Conservation (phyloP, 2,329 filamentous ascomycete genomes). For the Nemania serpens region DNA sequence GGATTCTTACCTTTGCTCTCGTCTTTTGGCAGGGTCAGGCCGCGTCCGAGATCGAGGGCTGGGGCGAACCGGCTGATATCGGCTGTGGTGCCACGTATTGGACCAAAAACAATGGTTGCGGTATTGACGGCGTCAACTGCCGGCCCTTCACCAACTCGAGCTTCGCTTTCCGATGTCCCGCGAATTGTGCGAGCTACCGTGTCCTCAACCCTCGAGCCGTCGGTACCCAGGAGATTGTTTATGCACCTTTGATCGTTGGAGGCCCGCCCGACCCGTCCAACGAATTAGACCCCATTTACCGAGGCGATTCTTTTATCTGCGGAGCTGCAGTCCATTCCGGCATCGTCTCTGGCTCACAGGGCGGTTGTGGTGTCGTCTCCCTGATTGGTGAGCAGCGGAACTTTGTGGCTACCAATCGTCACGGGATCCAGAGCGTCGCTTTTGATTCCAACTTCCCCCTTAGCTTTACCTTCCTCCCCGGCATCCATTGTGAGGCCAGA, state of each 20-base stretch:
- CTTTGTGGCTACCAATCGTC: slow-evolving; percentile 66
- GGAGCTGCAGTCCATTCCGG: slow-evolving; percentile 84
- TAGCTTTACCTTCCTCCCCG: slow-evolving; percentile 75
- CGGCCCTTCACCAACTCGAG: slow-evolving; percentile 73
- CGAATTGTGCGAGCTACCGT: slow-evolving; percentile 68
- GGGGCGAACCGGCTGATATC: slow-evolving; percentile 68
- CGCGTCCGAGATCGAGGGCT: slow-evolving; percentile 66
- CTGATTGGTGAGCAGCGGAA: slow-evolving; percentile 70
- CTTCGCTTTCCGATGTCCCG: slow-evolving; percentile 76
- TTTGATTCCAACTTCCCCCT: slow-evolving; percentile 92
- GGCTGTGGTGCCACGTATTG: slow-evolving; percentile 73
- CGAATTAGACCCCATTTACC: slow-evolving; percentile 65
- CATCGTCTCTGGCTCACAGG: slow-evolving; percentile 69
- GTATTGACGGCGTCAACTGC: slow-evolving; percentile 74
- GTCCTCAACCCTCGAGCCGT: slow-evolving; percentile 76
- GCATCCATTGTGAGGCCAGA: slow-evolving; percentile 68
- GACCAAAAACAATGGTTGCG: slow-evolving; percentile 72
- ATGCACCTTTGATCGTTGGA: slow-evolving; percentile 70
- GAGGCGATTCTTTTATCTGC: slow-evolving; percentile 88
- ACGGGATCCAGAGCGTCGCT: slow-evolving; percentile 75
- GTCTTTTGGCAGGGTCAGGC: slow-evolving; percentile 67
- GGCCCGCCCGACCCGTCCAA: slow-evolving; percentile 56
- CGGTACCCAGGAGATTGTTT: slow-evolving; percentile 69
- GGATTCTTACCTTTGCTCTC: slow-evolving; percentile 71
- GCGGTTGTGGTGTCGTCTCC: slow-evolving; percentile 81